Evolutionary conservation across 179 eudicot species (phyloP).

Genomic region (Camellia oleifera): DNA sequence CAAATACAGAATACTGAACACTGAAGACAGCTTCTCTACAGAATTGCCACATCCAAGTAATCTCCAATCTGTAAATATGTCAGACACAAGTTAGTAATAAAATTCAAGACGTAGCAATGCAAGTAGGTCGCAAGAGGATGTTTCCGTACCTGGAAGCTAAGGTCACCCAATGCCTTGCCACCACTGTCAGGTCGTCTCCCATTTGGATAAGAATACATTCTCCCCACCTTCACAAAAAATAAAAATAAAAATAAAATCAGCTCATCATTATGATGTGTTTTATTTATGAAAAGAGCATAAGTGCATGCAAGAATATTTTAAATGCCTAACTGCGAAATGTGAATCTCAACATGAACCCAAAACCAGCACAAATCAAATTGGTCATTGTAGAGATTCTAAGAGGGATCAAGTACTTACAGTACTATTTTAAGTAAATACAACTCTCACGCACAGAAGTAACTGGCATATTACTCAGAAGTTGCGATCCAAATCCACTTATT

Average conservation of each 20-base stretch:
- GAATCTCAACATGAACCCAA: neutral
- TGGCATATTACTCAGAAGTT: neutral
- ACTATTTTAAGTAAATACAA: neutral
- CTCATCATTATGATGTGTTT: neutral
- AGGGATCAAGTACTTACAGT: no score
- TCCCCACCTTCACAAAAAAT: conserved; percentile 53
- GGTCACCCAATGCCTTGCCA: conserved; percentile 52
- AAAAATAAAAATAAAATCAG: no score
- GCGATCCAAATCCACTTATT: neutral
- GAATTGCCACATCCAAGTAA: conserved; percentile 60
- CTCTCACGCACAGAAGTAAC: neutral
- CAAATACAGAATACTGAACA: neutral
- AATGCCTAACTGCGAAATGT: neutral
- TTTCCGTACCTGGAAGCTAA: conserved; percentile 60
- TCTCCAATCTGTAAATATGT: conserved; percentile 51
- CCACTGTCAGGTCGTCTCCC: conserved; percentile 58
- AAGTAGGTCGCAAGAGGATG: neutral
- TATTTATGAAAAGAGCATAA: conserved; percentile 23
- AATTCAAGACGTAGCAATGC: neutral
- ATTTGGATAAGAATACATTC: conserved; percentile 49
- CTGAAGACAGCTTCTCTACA: neutral
- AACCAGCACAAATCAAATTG: neutral
- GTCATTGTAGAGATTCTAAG: neutral
- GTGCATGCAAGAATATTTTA: neutral
- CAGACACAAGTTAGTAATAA: neutral